phyloP scores from a whole-genome alignment of 805 yeast species.

The Yarrowia sp. region DNA sequence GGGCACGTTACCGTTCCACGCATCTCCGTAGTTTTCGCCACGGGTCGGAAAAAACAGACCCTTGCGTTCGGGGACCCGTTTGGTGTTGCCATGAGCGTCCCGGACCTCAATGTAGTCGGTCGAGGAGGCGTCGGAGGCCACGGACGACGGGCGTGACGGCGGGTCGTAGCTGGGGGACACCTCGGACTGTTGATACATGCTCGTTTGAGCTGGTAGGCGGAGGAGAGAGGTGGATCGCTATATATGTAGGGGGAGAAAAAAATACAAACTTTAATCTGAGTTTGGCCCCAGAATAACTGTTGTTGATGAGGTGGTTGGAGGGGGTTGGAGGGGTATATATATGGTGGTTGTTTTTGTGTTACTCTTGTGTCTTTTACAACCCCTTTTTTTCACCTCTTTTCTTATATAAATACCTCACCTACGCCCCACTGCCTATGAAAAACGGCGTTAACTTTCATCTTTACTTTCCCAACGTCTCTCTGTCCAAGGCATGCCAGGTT shows the following conservation, averaged over 20 bases:
- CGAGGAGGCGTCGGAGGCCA: slow-evolving; percentile 1
- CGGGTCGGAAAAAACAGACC: slow-evolving; percentile 11
- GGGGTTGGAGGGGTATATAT: neutral
- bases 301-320: neutral
- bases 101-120: slow-evolving; percentile 19
- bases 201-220: slow-evolving; percentile 1
- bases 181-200: slow-evolving; percentile 15
- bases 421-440: too few relatives aligned
- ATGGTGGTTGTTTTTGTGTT: neutral
- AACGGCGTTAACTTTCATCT: slow-evolving; percentile 12
- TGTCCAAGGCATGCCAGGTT: too few relatives aligned
- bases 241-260: slow-evolving; percentile 25
- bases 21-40: slow-evolving; percentile 1
- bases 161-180: neutral
- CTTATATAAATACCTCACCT: neutral
- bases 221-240: neutral
- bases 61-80: slow-evolving; percentile 8
- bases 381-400: neutral
- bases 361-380: neutral
- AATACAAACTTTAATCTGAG: neutral
- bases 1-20: slow-evolving; percentile 17
- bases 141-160: neutral
- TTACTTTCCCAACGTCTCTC: neutral
- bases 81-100: slow-evolving; percentile 20
- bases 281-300: too few relatives aligned